These are phyloP conservation scores for Ananas comosus DNA, from an alignment of 176 grass and related monocot genomes.

Conservation along the genomic window DNA sequence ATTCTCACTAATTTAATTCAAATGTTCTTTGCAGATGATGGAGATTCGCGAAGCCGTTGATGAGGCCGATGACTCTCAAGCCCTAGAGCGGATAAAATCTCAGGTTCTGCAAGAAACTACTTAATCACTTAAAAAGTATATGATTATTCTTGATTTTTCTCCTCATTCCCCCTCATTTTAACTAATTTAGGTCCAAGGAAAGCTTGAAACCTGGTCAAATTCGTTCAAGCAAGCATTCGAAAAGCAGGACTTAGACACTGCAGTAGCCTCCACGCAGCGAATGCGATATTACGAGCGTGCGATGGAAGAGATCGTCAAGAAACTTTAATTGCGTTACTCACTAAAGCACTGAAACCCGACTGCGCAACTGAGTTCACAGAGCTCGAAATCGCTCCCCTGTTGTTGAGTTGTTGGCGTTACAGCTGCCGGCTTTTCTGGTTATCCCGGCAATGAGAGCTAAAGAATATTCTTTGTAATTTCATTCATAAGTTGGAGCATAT, in stretches of 20 bases:
- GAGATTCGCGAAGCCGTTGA: constrained; percentile 75
- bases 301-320: constrained; percentile 75
- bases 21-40: constrained; percentile 56
- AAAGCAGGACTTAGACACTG: constrained; percentile 37
- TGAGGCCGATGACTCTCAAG: constrained; percentile 47
- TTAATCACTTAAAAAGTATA: neutral
- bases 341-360: neutral
- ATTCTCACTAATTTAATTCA: neutral
- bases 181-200: constrained; percentile 37
- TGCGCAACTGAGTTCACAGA: neutral
- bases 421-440: too few relatives aligned
- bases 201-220: constrained; percentile 43
- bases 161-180: neutral
- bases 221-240: constrained; percentile 57
- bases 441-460: too few relatives aligned
- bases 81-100: constrained; percentile 54
- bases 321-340: constrained; percentile 32
- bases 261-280: constrained; percentile 56
- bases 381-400: neutral
- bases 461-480: too few relatives aligned
- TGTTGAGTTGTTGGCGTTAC: too few relatives aligned
- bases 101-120: constrained; percentile 37
- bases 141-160: neutral
- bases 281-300: constrained; percentile 87
- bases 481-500: too few relatives aligned